These are phyloP conservation scores for Chrysanthemum makinoi DNA, from an alignment of 129 eudicot genomes.

Conservation along the genomic window DNA sequence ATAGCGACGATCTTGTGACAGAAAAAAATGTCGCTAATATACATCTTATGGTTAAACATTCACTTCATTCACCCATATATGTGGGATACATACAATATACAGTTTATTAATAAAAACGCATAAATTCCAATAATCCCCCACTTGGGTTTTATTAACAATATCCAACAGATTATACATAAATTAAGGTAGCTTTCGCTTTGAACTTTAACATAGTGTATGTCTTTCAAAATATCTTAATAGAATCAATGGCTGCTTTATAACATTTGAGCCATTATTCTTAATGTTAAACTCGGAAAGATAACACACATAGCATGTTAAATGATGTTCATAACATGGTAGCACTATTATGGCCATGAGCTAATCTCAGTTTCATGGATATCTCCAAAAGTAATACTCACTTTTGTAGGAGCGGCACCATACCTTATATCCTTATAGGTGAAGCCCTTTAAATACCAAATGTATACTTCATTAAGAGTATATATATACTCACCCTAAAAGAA, in stretches of 20 bases:
- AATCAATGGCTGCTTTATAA: neutral
- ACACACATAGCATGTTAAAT: neutral
- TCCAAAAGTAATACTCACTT: neutral
- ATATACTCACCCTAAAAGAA: neutral
- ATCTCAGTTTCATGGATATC: neutral
- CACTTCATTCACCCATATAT: too few relatives aligned
- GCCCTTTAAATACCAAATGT: neutral
- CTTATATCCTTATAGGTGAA: constrained; percentile 13
- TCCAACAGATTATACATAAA: neutral
- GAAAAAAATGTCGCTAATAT: too few relatives aligned
- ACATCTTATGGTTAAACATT: too few relatives aligned
- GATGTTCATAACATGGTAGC: neutral
- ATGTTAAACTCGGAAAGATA: neutral
- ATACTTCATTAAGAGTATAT: neutral
- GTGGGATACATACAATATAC: too few relatives aligned
- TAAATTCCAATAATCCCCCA: neutral
- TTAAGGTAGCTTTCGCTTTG: neutral
- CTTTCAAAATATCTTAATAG: neutral
- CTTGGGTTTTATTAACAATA: neutral
- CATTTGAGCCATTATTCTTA: neutral
- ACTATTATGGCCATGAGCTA: neutral
- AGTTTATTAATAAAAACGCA: neutral
- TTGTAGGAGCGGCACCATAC: neutral
- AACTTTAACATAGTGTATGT: neutral
- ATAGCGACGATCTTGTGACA: too few relatives aligned